Base-by-base conservation (phyloP, 1,284 basidiomycete genomes). In the Testicularia cyperi region DNA sequence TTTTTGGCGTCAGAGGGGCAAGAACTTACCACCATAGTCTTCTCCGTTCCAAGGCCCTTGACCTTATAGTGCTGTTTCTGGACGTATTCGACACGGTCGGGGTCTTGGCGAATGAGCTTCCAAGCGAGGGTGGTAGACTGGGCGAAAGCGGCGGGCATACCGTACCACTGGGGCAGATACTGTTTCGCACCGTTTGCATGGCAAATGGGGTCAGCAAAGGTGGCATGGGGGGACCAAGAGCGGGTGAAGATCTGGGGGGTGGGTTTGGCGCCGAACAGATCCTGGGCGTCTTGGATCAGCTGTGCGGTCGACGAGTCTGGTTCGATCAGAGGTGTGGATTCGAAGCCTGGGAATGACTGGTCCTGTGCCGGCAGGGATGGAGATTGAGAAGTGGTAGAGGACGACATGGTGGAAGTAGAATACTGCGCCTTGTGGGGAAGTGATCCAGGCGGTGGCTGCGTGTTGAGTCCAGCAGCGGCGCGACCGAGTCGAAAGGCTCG, bases 21-120 rank as follows among this genome's bases (percentile, higher is more conserved):
- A n/a, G n/a, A n/a, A n/a, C 34, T 23, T 19, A 39, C 36, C 2
- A 77, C 62, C 79, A 83, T 84, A 65, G 82, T 84, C 38, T 76
- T 78, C 4, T 81, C 80, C 13, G 83, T 67, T 7, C 82, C 75
- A 18, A 82, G 80, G 13, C 46, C 48, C 27, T 70, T 62, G 24
- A 81, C 61, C 5, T 82, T 84, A 71, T 87, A 63, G 12, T 81
- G 80, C 60, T 85, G 84, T 14, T 78, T 82, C 72, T 87, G 85
- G 22, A 80, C 78, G 63, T 82, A 85, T 9, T 85, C 79, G 8
- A 86, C 73, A 18, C 81, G 80, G 63, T 83, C 83, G 1, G 84
- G 84, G 4, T 76, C 62, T 28, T 70, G 44, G 14, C 45, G 43
- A 4, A 81, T 84, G 8, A 87, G 78, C 20, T 84, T 81, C 35